Evolutionary conservation across 73 alveolate species (phyloP).

Genomic region (Uronychia setigera): DNA sequence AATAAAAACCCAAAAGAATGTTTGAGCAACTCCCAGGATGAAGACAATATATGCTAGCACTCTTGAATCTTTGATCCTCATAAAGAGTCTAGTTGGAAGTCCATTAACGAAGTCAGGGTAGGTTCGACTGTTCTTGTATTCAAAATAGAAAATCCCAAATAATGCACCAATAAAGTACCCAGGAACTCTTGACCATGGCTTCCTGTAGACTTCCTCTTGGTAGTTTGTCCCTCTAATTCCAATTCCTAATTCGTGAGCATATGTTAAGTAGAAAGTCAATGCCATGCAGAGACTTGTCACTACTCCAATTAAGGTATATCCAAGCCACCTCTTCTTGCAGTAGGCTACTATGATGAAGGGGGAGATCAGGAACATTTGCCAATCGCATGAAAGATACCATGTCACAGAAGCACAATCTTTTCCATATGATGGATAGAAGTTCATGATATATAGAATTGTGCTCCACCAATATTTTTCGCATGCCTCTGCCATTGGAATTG

Average conservation of each 20-base stretch:
- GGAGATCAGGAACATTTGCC: constrained; percentile 16
- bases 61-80: constrained; percentile 5
- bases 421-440: constrained; percentile 11
- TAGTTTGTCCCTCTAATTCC: not conserved
- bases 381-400: constrained; percentile 51
- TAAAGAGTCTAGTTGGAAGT: not conserved
- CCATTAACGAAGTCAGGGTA: constrained; percentile 12
- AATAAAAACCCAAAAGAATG: constrained; percentile 27
- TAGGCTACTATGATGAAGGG: constrained; percentile 24
- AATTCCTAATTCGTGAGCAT: not conserved
- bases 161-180: constrained; percentile 9
- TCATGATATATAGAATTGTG: not conserved
- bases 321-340: constrained; percentile 10
- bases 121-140: not conserved
- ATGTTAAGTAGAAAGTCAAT: not conserved
- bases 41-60: constrained; percentile 13
- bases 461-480: constrained; percentile 57
- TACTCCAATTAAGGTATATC: not conserved
- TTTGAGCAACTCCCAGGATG: constrained; percentile 2
- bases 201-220: not conserved
- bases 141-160: constrained; percentile 16
- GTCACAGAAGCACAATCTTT: constrained; percentile 32
- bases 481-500: not conserved
- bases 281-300: not conserved
- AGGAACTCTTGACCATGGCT: constrained; percentile 16